Evolutionary conservation across 2,329 filamentous ascomycete genomes (phyloP).

Genomic region (Passalora sequoiae): DNA sequence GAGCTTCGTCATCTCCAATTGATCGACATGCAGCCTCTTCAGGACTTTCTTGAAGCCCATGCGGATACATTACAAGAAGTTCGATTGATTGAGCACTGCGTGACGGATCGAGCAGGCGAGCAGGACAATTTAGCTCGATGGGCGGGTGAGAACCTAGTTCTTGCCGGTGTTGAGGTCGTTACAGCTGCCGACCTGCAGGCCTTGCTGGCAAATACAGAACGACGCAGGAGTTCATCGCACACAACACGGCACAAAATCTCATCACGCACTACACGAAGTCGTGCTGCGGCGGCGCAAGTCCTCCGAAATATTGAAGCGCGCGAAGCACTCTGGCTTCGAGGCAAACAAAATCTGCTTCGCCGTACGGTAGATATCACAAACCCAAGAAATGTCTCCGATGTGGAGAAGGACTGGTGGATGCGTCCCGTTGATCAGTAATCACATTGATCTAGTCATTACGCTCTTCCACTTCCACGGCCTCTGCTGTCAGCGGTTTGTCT

Average conservation of each 20-base stretch:
- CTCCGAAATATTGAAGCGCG: background rate
- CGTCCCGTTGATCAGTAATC: background rate
- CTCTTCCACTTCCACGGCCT: too few relatives aligned
- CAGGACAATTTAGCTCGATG: slow-evolving; percentile 2
- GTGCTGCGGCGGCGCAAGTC: background rate
- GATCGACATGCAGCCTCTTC: background rate
- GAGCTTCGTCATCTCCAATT: slow-evolving; percentile 2
- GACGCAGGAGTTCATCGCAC: background rate
- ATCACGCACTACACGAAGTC: background rate
- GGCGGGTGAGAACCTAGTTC: slow-evolving; percentile 1
- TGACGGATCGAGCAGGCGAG: slow-evolving; percentile 2
- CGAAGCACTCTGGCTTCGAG: background rate
- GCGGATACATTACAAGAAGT: background rate
- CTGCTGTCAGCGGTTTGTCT: slow-evolving; percentile 11
- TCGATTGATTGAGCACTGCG: background rate
- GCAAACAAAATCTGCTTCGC: background rate
- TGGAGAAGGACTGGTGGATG: background rate
- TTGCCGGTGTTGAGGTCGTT: background rate
- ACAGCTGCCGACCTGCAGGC: slow-evolving; percentile 1
- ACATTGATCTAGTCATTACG: too few relatives aligned
- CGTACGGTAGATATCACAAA: slow-evolving; percentile 1
- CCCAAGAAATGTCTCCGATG: background rate
- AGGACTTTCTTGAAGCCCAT: background rate
- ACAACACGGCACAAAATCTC: background rate
- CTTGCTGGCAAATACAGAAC: background rate